Percentiles rank a stretch among this genome's conserved stretches.
These are phyloP conservation scores for Exophiala sideris DNA, from an alignment of 2,329 filamentous ascomycete species.

Conservation along the genomic window DNA sequence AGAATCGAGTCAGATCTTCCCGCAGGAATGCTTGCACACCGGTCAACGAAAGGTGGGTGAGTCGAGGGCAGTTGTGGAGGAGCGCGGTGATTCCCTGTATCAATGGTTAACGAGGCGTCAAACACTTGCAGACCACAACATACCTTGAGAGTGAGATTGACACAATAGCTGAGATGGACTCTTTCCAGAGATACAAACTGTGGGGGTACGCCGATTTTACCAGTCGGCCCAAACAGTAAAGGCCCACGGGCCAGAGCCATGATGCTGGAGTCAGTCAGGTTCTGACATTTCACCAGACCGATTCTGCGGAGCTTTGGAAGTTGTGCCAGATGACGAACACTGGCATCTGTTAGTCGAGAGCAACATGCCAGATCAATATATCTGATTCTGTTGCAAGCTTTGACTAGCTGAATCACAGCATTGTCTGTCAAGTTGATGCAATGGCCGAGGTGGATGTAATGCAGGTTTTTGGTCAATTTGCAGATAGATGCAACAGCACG, in stretches of 20 bases:
- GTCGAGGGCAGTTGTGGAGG: constrained; percentile 82
- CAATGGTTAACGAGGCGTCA: neutral
- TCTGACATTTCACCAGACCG: constrained; percentile 87
- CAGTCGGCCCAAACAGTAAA: constrained; percentile 42
- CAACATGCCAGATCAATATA: constrained; percentile 99
- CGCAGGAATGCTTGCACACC: constrained; percentile 87
- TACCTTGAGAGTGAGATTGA: constrained; percentile 76
- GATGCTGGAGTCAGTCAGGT: constrained; percentile 87
- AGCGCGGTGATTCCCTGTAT: constrained; percentile 80
- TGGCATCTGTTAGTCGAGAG: constrained; percentile 78
- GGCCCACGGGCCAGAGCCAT: constrained; percentile 70
- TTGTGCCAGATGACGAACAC: constrained; percentile 76
- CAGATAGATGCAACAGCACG: constrained; percentile 82
- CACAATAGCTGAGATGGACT: constrained; percentile 94
- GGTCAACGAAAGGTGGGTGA: constrained; percentile 92
- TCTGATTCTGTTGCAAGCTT: constrained; percentile 83
- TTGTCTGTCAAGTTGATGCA: constrained; percentile 87
- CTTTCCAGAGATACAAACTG: constrained; percentile 63
- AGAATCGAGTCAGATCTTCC: constrained; percentile 79
- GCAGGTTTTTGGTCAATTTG: constrained; percentile 87
- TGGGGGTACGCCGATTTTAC: constrained; percentile 22
- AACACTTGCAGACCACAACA: constrained; percentile 33
- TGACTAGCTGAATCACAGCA: constrained; percentile 79
- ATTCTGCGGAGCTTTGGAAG: constrained; percentile 93
- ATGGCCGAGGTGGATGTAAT: constrained; percentile 94